Conservation (phyloP, 140 eudicot species). For the Flaveria floridana region DNA sequence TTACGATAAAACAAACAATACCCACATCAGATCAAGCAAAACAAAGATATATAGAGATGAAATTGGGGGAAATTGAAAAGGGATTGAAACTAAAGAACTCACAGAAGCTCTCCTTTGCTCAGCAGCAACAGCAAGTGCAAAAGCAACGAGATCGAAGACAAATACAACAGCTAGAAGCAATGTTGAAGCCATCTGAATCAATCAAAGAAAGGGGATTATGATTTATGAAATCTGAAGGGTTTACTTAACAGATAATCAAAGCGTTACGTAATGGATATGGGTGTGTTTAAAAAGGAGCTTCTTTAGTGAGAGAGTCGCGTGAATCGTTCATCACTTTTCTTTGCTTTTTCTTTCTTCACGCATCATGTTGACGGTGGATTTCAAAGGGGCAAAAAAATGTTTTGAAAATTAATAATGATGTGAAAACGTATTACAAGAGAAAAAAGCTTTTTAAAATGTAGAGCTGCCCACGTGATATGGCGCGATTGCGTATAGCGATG, state of each 20-base stretch:
- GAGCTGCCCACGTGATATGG: too few relatives aligned
- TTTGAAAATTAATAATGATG: neutral
- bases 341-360: neutral
- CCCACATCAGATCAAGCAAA: conserved; percentile 16
- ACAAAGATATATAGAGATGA: neutral
- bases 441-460: too few relatives aligned
- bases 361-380: conserved; percentile 33
- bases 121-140: conserved; percentile 95
- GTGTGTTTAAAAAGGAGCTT: conserved; percentile 14
- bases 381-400: neutral
- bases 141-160: conserved; percentile 76
- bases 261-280: conserved; percentile 11
- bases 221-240: neutral
- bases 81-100: conserved; percentile 25
- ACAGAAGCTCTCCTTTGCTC: conserved; percentile 87
- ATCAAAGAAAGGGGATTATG: neutral
- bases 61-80: neutral
- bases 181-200: conserved; percentile 63
- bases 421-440: too few relatives aligned
- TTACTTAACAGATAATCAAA: conserved; percentile 21
- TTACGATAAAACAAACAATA: conserved; percentile 16
- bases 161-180: conserved; percentile 60
- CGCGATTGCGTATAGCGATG: too few relatives aligned
- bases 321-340: conserved; percentile 17
- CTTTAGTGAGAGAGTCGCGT: conserved; percentile 31